A percentile compares a stretch with the other conserved stretches of the same genome.
phyloP scores from a whole-genome alignment of 441 rosid genomes.

The Croton setiger region DNA sequence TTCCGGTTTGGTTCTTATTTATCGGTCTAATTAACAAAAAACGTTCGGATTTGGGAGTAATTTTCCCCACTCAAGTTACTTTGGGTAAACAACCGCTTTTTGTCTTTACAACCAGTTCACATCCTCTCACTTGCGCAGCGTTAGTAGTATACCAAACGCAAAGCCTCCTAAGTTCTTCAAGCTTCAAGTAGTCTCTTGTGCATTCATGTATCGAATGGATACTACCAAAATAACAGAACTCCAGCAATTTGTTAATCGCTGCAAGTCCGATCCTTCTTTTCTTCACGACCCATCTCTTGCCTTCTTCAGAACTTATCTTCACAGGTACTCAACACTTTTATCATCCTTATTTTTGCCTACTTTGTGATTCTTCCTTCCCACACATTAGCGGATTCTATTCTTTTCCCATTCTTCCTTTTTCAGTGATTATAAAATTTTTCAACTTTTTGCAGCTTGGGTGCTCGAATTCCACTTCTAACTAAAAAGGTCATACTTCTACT shows the following conservation, averaged over 20 bases:
- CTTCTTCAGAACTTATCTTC: constrained; percentile 76
- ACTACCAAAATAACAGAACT: constrained; percentile 45
- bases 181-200: neutral
- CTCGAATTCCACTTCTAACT: constrained; percentile 48
- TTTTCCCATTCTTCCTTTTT: constrained; percentile 1
- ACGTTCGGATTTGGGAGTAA: too few relatives aligned
- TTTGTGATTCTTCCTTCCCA: neutral
- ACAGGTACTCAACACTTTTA: constrained; percentile 43
- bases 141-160: too few relatives aligned
- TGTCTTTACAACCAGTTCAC: too few relatives aligned
- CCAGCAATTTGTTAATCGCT: constrained; percentile 52
- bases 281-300: constrained; percentile 68
- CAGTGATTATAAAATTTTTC: constrained; percentile 2
- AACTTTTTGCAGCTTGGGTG: constrained; percentile 58
- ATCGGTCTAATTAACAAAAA: too few relatives aligned
- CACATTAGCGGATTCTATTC: neutral
- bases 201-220: constrained; percentile 42
- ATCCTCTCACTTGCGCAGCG: too few relatives aligned
- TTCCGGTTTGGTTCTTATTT: too few relatives aligned
- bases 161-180: too few relatives aligned
- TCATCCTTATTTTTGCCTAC: constrained; percentile 21
- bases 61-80: too few relatives aligned
- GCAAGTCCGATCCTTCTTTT: constrained; percentile 71
- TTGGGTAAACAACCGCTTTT: too few relatives aligned
- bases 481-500: constrained; percentile 35